Evolutionary conservation across 306 rosid genomes (phyloP).

Genomic region (Castanopsis chinensis): DNA sequence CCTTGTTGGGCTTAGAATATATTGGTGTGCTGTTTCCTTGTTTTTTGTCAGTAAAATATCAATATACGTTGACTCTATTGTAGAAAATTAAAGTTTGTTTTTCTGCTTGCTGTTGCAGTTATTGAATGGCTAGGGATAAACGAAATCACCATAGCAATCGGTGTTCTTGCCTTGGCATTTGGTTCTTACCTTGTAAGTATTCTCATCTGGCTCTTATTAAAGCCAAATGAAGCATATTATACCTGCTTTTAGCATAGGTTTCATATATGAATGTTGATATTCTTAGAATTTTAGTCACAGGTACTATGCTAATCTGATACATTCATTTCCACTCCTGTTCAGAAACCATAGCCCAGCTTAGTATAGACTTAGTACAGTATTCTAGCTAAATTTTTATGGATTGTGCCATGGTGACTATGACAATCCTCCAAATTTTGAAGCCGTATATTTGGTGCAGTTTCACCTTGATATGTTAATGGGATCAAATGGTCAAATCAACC

Average conservation of each 20-base stretch:
- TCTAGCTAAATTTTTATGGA: background rate
- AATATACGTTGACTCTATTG: constrained; percentile 4
- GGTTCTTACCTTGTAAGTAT: constrained; percentile 81
- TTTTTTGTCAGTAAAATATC: background rate
- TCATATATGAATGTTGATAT: background rate
- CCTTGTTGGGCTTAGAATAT: background rate
- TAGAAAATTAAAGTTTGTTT: background rate
- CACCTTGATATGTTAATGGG: background rate
- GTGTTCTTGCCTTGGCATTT: constrained; percentile 48
- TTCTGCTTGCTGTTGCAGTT: constrained; percentile 44
- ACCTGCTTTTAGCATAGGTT: background rate
- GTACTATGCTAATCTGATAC: background rate
- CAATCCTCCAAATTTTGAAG: background rate
- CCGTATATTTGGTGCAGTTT: background rate
- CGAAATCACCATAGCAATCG: constrained; percentile 27
- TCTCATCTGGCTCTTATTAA: background rate
- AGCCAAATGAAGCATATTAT: constrained; percentile 4
- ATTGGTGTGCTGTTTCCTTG: too few relatives aligned
- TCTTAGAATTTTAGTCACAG: background rate
- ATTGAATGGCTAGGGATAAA: constrained; percentile 72
- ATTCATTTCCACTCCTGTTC: background rate
- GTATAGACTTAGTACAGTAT: background rate
- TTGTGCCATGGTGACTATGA: background rate
- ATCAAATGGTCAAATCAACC: background rate
- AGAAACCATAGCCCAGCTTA: background rate